phyloP scores from a whole-genome alignment of 495 filamentous ascomycete species.

The Xanthoparmelia taractica region DNA sequence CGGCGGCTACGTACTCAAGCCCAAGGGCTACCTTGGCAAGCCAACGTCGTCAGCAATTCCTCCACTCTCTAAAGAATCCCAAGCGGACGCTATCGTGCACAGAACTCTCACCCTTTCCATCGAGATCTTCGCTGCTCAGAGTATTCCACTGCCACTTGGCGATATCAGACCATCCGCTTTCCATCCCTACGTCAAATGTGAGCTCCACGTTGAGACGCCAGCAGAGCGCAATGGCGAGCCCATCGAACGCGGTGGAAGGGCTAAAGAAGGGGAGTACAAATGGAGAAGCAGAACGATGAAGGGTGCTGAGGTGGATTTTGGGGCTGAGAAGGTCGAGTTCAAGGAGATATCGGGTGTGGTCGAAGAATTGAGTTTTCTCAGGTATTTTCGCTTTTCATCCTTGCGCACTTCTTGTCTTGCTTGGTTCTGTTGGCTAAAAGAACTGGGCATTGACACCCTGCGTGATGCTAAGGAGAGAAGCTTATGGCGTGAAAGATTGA shows the following conservation, averaged over 20 bases:
- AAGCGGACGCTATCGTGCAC: slow-evolving; percentile 25
- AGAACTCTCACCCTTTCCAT: slow-evolving; percentile 40
- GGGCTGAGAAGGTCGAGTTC: slow-evolving; percentile 55
- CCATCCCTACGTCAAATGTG: slow-evolving; percentile 70
- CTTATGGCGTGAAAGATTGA: not conserved
- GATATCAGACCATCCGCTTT: slow-evolving; percentile 51
- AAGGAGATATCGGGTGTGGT: slow-evolving; percentile 55
- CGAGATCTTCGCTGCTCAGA: slow-evolving; percentile 46
- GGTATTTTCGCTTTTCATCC: slow-evolving; percentile 41
- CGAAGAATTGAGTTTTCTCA: slow-evolving; percentile 71
- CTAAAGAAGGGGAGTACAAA: slow-evolving; percentile 53
- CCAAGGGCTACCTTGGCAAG: slow-evolving; percentile 49
- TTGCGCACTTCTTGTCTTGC: not conserved
- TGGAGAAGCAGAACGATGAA: slow-evolving; percentile 53
- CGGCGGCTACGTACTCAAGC: slow-evolving; percentile 79
- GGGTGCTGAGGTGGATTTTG: slow-evolving; percentile 64
- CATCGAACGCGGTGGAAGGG: slow-evolving; percentile 40
- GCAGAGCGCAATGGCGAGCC: slow-evolving; percentile 31
- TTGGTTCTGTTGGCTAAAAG: not conserved
- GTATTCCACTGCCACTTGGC: slow-evolving; percentile 41
- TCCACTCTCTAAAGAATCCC: slow-evolving; percentile 17
- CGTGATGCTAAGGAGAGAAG: not conserved
- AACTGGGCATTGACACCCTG: not conserved
- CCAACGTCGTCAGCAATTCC: not conserved
- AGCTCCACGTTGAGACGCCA: slow-evolving; percentile 66